A percentile compares a stretch with the other conserved stretches of the same genome.
phyloP scores from a whole-genome alignment of 116 monocot species.

The Cymodocea nodosa region DNA sequence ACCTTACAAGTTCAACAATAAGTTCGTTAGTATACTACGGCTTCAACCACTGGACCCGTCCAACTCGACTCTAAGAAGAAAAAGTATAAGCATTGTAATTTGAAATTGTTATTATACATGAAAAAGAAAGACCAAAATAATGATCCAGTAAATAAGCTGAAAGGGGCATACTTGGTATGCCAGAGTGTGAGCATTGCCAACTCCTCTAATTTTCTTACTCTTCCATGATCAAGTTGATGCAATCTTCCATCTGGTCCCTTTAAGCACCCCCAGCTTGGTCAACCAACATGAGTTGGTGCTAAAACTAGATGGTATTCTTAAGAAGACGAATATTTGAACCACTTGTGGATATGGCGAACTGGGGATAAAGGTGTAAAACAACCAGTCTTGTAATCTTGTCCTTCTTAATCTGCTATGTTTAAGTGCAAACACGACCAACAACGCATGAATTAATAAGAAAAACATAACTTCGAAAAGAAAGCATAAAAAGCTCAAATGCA shows the following conservation, averaged over 20 bases:
- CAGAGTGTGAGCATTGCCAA: slow-evolving; percentile 56
- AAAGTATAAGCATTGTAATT: background rate
- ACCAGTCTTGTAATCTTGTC: slow-evolving; percentile 80
- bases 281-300: too few relatives aligned
- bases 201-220: slow-evolving; percentile 76
- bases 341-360: slow-evolving; percentile 90
- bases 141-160: too few relatives aligned
- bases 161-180: slow-evolving; percentile 47
- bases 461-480: too few relatives aligned
- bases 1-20: slow-evolving; percentile 48
- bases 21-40: slow-evolving; percentile 42
- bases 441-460: too few relatives aligned
- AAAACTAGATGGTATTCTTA: slow-evolving; percentile 54
- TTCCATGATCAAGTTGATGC: slow-evolving; percentile 68
- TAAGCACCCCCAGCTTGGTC: slow-evolving; percentile 93
- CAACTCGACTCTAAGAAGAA: slow-evolving; percentile 29
- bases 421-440: background rate
- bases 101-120: too few relatives aligned
- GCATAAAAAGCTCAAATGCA: too few relatives aligned
- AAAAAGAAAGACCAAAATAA: too few relatives aligned
- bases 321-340: slow-evolving; percentile 87
- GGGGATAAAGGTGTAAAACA: slow-evolving; percentile 91
- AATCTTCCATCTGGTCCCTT: slow-evolving; percentile 92
- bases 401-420: slow-evolving; percentile 51
- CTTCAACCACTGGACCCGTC: slow-evolving; percentile 44